Evolutionary conservation across 140 eudicot genomes (phyloP).

Genomic region (Bidens hawaiensis): DNA sequence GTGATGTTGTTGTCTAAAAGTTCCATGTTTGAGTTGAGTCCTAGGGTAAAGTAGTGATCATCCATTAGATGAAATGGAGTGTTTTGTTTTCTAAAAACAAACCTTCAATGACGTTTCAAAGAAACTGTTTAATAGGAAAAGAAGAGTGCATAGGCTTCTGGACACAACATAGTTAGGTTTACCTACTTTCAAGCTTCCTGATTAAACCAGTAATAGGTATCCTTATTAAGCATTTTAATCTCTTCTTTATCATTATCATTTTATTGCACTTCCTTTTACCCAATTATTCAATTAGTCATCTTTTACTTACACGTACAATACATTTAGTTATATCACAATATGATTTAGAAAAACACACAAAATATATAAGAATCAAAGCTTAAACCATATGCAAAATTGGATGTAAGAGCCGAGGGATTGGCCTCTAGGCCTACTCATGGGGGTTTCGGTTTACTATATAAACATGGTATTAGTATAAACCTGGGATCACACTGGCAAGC

Average conservation of each 20-base stretch:
- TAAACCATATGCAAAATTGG: neutral
- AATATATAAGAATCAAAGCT: neutral
- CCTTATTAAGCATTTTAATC: neutral
- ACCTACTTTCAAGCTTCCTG: conserved; percentile 15
- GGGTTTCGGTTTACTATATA: neutral
- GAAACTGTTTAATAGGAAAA: conserved; percentile 15
- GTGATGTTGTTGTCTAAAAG: conserved; percentile 15
- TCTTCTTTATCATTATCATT: neutral
- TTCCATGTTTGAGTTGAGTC: conserved; percentile 33
- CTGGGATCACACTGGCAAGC: neutral
- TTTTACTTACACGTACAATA: neutral
- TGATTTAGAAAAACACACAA: neutral
- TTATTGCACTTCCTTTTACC: neutral
- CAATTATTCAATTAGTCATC: neutral
- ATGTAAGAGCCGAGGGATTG: neutral
- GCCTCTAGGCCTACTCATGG: neutral
- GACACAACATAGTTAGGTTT: conserved; percentile 15
- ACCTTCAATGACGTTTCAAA: conserved; percentile 11
- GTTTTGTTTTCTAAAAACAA: conserved; percentile 7
- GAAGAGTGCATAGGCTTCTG: conserved; percentile 12
- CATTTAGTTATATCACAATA: neutral
- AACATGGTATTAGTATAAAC: neutral
- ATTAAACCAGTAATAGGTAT: conserved; percentile 12
- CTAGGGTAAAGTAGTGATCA: conserved; percentile 32
- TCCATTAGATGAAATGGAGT: conserved; percentile 23